A percentile compares a stretch with the other conserved stretches of the same genome.
These are phyloP conservation scores for Dispira simplex DNA, from an alignment of 192 early-diverging fungal species.

Conservation along the genomic window DNA sequence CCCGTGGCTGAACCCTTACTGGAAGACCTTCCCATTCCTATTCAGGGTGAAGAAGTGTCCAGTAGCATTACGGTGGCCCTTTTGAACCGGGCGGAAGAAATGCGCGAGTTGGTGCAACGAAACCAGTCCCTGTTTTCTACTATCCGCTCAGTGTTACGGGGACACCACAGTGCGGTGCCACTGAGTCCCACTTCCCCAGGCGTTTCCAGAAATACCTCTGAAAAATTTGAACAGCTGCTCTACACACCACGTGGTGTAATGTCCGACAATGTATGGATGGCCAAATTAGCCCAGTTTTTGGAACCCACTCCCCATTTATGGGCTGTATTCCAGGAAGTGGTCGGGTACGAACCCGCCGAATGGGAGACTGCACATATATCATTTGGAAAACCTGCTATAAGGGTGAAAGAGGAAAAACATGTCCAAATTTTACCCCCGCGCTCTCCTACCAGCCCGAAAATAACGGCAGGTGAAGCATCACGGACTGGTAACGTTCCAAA, in stretches of 20 bases:
- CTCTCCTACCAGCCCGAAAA: too few relatives aligned
- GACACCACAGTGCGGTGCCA: not conserved
- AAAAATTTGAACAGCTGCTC: not conserved
- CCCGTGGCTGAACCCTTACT: not conserved
- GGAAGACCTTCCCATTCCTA: not conserved
- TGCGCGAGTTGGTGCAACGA: slow-evolving; percentile 6
- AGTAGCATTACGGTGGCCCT: slow-evolving; percentile 8
- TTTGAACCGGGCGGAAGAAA: slow-evolving; percentile 3
- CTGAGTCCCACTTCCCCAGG: not conserved
- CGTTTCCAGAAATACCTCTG: not conserved
- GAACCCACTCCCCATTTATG: not conserved
- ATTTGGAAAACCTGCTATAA: too few relatives aligned
- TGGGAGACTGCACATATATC: not conserved
- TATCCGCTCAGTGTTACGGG: slow-evolving; percentile 6
- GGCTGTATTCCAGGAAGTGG: slow-evolving; percentile 6
- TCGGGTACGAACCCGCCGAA: slow-evolving; percentile 6
- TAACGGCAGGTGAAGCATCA: too few relatives aligned
- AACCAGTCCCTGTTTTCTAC: not conserved
- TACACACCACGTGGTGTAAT: not conserved
- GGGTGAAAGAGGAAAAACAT: too few relatives aligned
- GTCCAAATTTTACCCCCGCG: too few relatives aligned
- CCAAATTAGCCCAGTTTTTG: slow-evolving; percentile 1
- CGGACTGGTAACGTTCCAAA: too few relatives aligned
- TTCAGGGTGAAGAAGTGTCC: not conserved
- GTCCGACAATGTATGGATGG: slow-evolving; percentile 6